A percentile compares a stretch with the other conserved stretches of the same genome.
Conservation (phyloP, 164 flowering plant species). For the Tinospora cordifolia region DNA sequence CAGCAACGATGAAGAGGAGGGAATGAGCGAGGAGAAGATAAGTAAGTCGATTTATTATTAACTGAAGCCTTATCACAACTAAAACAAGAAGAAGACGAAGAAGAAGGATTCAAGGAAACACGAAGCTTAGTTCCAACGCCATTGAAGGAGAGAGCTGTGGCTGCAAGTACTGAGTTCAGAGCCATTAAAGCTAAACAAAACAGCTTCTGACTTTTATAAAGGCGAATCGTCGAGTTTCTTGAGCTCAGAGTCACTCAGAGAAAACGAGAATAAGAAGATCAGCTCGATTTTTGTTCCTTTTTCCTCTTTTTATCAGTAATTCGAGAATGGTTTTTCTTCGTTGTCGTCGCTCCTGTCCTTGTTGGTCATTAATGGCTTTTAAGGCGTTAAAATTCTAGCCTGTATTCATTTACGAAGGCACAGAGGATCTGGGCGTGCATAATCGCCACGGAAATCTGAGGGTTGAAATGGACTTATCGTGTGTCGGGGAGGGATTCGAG, state of each 20-base stretch:
- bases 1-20: neutral
- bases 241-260: neutral
- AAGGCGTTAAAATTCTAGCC: neutral
- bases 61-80: neutral
- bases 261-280: neutral
- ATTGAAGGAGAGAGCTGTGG: neutral
- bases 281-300: neutral
- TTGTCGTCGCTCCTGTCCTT: neutral
- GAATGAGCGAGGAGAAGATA: neutral
- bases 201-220: too few species aligned
- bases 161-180: neutral
- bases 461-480: too few species aligned
- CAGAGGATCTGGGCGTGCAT: neutral
- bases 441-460: too few species aligned
- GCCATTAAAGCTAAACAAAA: neutral
- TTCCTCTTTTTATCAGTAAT: neutral
- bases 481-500: too few species aligned
- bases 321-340: neutral
- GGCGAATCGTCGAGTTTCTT: neutral
- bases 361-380: neutral
- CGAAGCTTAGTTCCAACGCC: conserved; percentile 2
- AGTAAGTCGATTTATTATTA: neutral
- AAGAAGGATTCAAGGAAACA: neutral
- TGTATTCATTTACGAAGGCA: neutral
- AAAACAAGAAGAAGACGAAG: neutral